Evolutionary conservation across 805 yeast species (phyloP).

Genomic region (Groenewaldozyma tartarivorans): DNA sequence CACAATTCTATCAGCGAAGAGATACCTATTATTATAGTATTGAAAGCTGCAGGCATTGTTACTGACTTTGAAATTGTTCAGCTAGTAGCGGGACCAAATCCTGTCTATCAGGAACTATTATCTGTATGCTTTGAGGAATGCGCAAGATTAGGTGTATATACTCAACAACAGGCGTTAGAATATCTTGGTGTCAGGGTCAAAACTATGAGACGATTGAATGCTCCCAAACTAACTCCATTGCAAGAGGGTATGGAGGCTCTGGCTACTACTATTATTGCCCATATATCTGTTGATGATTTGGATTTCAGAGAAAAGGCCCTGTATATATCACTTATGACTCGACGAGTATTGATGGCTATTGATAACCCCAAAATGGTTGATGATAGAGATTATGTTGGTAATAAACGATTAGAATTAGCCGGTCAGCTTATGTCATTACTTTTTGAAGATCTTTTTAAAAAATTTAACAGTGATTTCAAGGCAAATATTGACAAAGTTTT

Average conservation of each 20-base stretch:
- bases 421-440: constrained; percentile 93
- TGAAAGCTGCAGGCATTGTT: constrained; percentile 90
- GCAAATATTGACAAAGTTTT: constrained; percentile 88
- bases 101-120: constrained; percentile 83
- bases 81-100: constrained; percentile 83
- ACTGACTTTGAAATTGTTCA: constrained; percentile 92
- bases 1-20: constrained; percentile 95
- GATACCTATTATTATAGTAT: constrained; percentile 82
- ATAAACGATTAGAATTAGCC: constrained; percentile 91
- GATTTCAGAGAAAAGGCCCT: constrained; percentile 92
- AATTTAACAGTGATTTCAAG: constrained; percentile 90
- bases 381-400: constrained; percentile 97
- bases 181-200: constrained; percentile 87
- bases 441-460: constrained; percentile 94
- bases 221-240: constrained; percentile 65
- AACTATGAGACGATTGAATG: constrained; percentile 78
- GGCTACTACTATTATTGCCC: constrained; percentile 95
- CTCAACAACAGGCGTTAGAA: constrained; percentile 90
- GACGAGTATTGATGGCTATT: constrained; percentile 93
- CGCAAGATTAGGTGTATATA: constrained; percentile 70
- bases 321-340: constrained; percentile 91
- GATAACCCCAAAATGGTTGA: constrained; percentile 92
- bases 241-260: constrained; percentile 91
- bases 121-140: constrained; percentile 93
- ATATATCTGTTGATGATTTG: constrained; percentile 70